These are phyloP conservation scores for Elymus sibiricus DNA, from an alignment of 176 grass and related monocot genomes.

Conservation along the genomic window DNA sequence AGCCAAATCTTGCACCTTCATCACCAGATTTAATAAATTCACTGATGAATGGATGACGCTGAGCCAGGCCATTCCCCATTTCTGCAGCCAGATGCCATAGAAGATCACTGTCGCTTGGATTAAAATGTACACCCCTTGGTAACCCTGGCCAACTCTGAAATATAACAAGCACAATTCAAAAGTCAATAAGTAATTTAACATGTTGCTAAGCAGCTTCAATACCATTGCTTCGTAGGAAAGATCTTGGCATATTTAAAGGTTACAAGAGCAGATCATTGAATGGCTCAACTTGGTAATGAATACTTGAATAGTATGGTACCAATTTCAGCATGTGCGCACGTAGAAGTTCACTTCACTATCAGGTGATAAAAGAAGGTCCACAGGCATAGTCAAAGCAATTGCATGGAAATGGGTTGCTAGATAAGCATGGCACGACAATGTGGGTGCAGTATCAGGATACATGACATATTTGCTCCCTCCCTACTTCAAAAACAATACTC, in stretches of 20 bases:
- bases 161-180: constrained; percentile 9
- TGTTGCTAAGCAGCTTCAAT: background rate
- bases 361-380: background rate
- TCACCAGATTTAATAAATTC: constrained; percentile 67
- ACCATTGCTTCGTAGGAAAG: background rate
- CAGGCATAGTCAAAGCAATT: background rate
- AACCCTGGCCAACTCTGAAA: constrained; percentile 69
- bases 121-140: constrained; percentile 80
- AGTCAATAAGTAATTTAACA: constrained; percentile 15
- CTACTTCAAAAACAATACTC: background rate
- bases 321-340: background rate
- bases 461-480: background rate
- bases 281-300: background rate
- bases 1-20: constrained; percentile 37
- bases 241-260: background rate
- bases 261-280: background rate
- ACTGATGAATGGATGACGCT: constrained; percentile 71
- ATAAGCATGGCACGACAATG: background rate
- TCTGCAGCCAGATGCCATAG: constrained; percentile 82
- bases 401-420: background rate
- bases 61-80: constrained; percentile 41
- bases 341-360: background rate
- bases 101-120: constrained; percentile 71
- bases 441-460: background rate
- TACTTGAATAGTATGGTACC: background rate